phyloP scores from a whole-genome alignment of 139 green algal genomes.

The Chlamydomonas schloesseri region DNA sequence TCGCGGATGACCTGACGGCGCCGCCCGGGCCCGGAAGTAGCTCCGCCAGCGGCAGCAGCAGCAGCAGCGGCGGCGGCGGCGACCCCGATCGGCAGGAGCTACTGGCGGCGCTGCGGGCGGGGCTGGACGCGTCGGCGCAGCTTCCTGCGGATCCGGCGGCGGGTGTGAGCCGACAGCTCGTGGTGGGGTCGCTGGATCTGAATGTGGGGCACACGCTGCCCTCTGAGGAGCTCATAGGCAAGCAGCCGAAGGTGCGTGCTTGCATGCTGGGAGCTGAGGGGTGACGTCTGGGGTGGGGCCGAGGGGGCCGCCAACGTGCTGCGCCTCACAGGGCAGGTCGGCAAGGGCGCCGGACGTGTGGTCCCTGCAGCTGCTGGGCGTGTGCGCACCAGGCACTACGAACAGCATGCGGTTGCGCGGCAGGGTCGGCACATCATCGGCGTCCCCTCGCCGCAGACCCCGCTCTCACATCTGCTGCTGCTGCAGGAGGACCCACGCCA shows the following conservation, averaged over 20 bases:
- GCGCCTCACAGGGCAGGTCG: too few relatives aligned
- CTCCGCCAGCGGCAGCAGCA: background rate
- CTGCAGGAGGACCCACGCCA: background rate
- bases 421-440: too few relatives aligned
- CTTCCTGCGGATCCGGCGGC: conserved; percentile 64
- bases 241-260: conserved; percentile 49
- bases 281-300: background rate
- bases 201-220: conserved; percentile 79
- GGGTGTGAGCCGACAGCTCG: background rate
- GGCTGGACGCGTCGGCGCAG: conserved; percentile 70
- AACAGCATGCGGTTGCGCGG: too few relatives aligned
- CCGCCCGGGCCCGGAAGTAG: background rate
- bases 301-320: too few relatives aligned
- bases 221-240: conserved; percentile 80
- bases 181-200: conserved; percentile 83
- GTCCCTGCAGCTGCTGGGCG: too few relatives aligned
- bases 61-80: background rate
- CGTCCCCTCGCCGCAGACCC: too few relatives aligned
- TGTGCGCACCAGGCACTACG: too few relatives aligned
- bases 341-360: too few relatives aligned
- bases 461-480: too few relatives aligned
- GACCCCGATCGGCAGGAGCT: background rate
- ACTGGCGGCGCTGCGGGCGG: background rate
- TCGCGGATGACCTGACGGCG: conserved; percentile 23
- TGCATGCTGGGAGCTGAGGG: too few relatives aligned